phyloP scores from a whole-genome alignment of 371 early-diverging fungal genomes.

The Mucor plumbeus region DNA sequence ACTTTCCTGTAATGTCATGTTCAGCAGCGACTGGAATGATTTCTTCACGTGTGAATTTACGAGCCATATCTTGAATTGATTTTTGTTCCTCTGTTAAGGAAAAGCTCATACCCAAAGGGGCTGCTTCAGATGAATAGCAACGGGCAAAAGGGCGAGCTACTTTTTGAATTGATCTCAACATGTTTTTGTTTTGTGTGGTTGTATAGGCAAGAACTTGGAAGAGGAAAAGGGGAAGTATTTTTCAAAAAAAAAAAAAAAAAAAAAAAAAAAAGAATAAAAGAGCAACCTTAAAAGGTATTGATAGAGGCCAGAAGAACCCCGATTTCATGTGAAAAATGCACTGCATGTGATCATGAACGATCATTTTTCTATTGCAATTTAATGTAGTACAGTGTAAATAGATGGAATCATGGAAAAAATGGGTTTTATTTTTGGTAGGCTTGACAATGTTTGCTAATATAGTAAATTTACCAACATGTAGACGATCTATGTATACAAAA shows the following conservation, averaged over 20 bases:
- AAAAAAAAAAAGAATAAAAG: not conserved
- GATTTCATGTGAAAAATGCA: constrained; percentile 17
- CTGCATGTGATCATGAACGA: constrained; percentile 14
- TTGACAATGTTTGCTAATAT: too few relatives aligned
- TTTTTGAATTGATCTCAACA: constrained; percentile 18
- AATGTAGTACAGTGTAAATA: not conserved
- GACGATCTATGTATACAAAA: too few relatives aligned
- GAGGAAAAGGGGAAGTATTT: too few relatives aligned
- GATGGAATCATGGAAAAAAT: not conserved
- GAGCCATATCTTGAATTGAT: constrained; percentile 89
- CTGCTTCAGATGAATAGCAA: constrained; percentile 22
- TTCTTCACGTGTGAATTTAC: constrained; percentile 90
- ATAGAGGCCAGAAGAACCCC: not conserved
- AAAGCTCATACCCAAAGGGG: constrained; percentile 57
- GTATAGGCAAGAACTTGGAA: too few relatives aligned
- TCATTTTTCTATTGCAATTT: constrained; percentile 4
- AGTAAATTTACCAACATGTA: too few relatives aligned
- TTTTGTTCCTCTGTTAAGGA: constrained; percentile 84
- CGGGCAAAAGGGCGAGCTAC: constrained; percentile 7
- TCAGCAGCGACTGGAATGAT: constrained; percentile 94
- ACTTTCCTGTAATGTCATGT: constrained; percentile 94
- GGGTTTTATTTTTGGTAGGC: not conserved
- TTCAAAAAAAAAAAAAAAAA: not conserved
- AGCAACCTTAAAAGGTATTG: not conserved
- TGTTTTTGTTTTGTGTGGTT: not conserved